Evolutionary conservation across 2,329 filamentous ascomycete species (phyloP).

Genomic region (Ceratocystis alfenasii): DNA sequence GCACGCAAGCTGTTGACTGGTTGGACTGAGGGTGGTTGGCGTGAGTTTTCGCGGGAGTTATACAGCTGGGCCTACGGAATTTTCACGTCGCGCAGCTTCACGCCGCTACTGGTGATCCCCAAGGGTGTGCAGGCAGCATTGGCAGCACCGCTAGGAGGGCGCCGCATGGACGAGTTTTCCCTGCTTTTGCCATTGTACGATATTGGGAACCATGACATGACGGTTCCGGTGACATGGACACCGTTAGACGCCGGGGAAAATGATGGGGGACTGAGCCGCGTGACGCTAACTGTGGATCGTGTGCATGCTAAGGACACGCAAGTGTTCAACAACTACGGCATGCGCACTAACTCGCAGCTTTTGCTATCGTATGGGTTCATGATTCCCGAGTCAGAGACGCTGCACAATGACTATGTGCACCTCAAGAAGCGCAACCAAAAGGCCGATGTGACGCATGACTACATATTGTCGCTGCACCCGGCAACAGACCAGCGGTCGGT

Average conservation of each 20-base stretch:
- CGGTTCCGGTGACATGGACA: slow-evolving; percentile 42
- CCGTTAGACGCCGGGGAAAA: slow-evolving; percentile 26
- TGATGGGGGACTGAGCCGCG: slow-evolving; percentile 25
- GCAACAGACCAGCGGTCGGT: slow-evolving; percentile 38
- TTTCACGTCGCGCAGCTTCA: slow-evolving; percentile 54
- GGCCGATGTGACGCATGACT: slow-evolving; percentile 31
- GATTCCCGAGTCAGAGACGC: slow-evolving; percentile 35
- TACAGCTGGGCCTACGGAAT: slow-evolving; percentile 55
- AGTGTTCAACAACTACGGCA: slow-evolving; percentile 60
- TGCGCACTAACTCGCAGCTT: slow-evolving; percentile 61
- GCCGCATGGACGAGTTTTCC: slow-evolving; percentile 47
- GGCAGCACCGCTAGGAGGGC: not conserved
- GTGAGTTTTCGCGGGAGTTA: slow-evolving; percentile 36
- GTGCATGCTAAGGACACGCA: slow-evolving; percentile 41
- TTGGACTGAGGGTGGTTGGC: slow-evolving; percentile 26
- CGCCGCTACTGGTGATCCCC: slow-evolving; percentile 45
- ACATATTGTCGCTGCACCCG: slow-evolving; percentile 42
- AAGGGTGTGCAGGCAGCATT: not conserved
- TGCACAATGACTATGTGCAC: slow-evolving; percentile 51
- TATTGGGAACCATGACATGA: slow-evolving; percentile 57
- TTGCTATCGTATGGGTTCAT: slow-evolving; percentile 53
- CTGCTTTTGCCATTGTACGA: slow-evolving; percentile 60
- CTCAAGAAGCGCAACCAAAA: slow-evolving; percentile 36
- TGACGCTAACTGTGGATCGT: slow-evolving; percentile 35
- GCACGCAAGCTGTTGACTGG: slow-evolving; percentile 32